Conservation (phyloP, 75 land plant genomes). For the Sequoia sempervirens region DNA sequence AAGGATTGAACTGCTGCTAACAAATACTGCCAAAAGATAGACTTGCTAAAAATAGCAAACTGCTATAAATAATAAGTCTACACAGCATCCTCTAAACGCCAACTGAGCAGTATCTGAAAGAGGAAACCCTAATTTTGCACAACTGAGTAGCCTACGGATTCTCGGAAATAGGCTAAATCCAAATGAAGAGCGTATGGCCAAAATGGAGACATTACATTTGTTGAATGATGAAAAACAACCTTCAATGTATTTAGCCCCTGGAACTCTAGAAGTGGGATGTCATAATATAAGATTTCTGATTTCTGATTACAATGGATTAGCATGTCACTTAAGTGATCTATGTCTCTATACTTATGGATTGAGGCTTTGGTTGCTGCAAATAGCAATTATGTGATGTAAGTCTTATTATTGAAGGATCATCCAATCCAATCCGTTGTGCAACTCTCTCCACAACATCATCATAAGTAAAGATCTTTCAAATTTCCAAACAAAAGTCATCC, state of each 20-base stretch:
- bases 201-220: too few species aligned
- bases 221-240: slow-evolving; percentile 83
- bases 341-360: slow-evolving; percentile 45
- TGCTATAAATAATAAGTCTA: too few species aligned
- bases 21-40: too few species aligned
- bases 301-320: slow-evolving; percentile 65
- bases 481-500: too few species aligned
- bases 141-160: too few species aligned
- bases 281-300: slow-evolving; percentile 91
- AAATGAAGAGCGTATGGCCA: too few species aligned
- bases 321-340: slow-evolving; percentile 44
- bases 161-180: too few species aligned
- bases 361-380: slow-evolving; percentile 53
- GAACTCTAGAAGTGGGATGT: slow-evolving; percentile 89
- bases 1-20: too few species aligned
- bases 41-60: too few species aligned
- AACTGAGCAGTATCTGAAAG: too few species aligned
- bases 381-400: slow-evolving; percentile 48
- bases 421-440: slow-evolving; percentile 32
- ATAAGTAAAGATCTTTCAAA: slow-evolving; percentile 41
- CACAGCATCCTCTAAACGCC: too few species aligned
- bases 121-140: too few species aligned
- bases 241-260: slow-evolving; percentile 89
- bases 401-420: slow-evolving; percentile 46
- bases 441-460: slow-evolving; percentile 52